Evolutionary conservation across 1,284 basidiomycete species (phyloP), one percentile per base, ranked within the genome.

Genomic region (Pterulicium gracile): DNA sequence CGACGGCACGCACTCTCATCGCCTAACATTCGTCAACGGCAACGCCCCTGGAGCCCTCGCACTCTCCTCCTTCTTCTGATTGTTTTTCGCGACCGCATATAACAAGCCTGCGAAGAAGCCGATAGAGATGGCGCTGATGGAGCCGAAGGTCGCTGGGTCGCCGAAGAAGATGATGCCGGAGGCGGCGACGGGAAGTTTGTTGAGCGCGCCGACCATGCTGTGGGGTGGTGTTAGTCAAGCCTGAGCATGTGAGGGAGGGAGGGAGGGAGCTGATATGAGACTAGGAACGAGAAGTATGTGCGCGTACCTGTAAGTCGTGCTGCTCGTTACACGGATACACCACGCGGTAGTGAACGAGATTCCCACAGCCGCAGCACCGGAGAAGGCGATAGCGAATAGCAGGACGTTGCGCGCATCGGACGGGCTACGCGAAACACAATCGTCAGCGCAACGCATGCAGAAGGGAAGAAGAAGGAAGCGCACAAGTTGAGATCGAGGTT

Each of bases 341-440:
- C 96, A 98, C 7, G 96, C 96, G 12, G 96, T 98, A 3, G 92
- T 94, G 65, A 95, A 99, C 23, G 92, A 95, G 59, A 99, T 99
- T 47, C 92, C 89, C 23, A 97, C 95, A 7, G 96, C 96, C 4
- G 91, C 94, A 1, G 92, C 91, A 12, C 96, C 96, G 18, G 94
- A 97, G 66, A 98, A 93, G 4, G 81, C 83, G 60, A 98, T 98
- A 3, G 93, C 88, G 49, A 77, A 83, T 19, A 98, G 67, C 43
- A 99, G 71, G 55, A 92, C 70, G 45, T 71, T 74, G 45, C 94
- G 80, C 42, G 85, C 89, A 53, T 88, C 83, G 43, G 75, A 70
- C 12, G 96, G 95, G 74, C 91, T 94, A 60, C 27, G 27, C 10
- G n/a, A 10, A 7, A 32, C 10, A 32, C 15, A 45, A 44, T 43